Evolutionary conservation across 1,284 basidiomycete species (phyloP).

Genomic region (Fomitopsis betulina): DNA sequence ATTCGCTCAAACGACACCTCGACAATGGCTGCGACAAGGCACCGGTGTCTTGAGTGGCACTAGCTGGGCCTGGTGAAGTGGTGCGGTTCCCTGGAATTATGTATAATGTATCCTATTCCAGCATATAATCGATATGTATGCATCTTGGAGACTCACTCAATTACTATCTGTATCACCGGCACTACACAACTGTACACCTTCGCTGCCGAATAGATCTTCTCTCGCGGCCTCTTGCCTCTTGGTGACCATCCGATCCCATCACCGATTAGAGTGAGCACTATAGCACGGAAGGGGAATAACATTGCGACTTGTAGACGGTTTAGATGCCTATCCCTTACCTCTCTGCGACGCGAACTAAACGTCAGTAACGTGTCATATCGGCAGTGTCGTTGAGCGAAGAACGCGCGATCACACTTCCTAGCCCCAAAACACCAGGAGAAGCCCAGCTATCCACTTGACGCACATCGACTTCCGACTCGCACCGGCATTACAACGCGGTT

Average conservation of each 20-base stretch:
- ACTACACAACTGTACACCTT: not conserved
- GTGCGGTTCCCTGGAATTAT: not conserved
- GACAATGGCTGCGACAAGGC: conserved; percentile 52
- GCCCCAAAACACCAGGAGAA: too few species aligned
- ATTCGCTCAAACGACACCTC: conserved; percentile 53
- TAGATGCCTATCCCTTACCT: not conserved
- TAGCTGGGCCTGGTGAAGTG: not conserved
- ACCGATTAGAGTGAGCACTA: not conserved
- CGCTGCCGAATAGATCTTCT: conserved; percentile 3
- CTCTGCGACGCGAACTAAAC: not conserved
- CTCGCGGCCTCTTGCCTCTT: not conserved
- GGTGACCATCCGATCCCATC: not conserved
- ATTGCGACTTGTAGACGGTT: not conserved
- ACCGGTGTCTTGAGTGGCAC: conserved; percentile 25
- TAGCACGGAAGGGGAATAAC: not conserved
- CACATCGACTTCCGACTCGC: not conserved
- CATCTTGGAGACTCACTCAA: not conserved
- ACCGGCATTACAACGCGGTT: not conserved
- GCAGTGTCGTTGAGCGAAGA: too few species aligned
- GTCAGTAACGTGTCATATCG: not conserved
- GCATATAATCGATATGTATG: not conserved
- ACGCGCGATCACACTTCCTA: too few species aligned
- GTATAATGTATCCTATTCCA: not conserved
- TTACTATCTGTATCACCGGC: not conserved
- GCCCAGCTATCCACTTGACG: not conserved